Base-by-base conservation (phyloP, 2,329 filamentous ascomycete species). In the Botrytis sinoallii region DNA sequence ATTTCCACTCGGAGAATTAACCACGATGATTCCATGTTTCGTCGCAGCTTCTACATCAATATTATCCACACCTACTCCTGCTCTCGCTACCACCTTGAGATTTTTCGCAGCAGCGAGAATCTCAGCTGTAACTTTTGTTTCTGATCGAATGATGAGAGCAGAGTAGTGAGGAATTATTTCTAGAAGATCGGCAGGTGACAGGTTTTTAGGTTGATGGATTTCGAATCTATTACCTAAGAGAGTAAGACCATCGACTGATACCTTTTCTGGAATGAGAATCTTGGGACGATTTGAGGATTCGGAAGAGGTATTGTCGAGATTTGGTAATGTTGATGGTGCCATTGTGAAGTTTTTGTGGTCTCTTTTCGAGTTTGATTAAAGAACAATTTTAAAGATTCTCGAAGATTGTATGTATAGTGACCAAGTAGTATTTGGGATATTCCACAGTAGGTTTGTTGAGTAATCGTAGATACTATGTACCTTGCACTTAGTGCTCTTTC, bases 61-160 rank as follows among this genome's bases (percentile, higher is more conserved):
- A 83, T 95, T 95, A 83, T 95, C 92, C 38, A 95, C 92, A 46
- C 92, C 93, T 1, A 95, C 93, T 20, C 93, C 93, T 20, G 93
- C 93, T 75, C 93, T 86, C 3, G 92, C 93, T 35, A 96, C 92
- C 14, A 95, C 93, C 77, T 92, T 91, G 70, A 95, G 86, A 74
- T 89, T 91, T 77, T 85, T 88, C 16, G 89, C 92, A 1, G 90
- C 90, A 20, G 85, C 83, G 20, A 95, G 85, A 0, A 95, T 85
- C 4, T 87, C 84, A 0, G 91, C 87, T 0, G 91, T 95, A 74
- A 95, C 92, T 79, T 94, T 92, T 2, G 93, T 95, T 83, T 94
- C 93, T 55, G 92, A 95, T 4, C 93, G 90, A 59, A 95, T 90
- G 75, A 95, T 92, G 70, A 95, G 86, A 32, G 91, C 93, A 66